Base-by-base conservation (phyloP, 257 asterid genomes). In the Perilla frutescens region DNA sequence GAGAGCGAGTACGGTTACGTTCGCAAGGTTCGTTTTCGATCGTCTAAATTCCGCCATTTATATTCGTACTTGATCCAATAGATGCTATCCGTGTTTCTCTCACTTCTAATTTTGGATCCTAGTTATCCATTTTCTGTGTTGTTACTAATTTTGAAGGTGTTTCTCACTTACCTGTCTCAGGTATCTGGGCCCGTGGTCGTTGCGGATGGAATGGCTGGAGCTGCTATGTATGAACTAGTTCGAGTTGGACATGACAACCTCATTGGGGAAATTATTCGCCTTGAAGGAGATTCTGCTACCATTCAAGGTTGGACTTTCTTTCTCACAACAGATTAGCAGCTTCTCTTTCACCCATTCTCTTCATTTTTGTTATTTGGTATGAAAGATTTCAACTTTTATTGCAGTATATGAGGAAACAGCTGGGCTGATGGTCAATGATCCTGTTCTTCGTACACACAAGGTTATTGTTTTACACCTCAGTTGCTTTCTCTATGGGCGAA, bases 151-250 rank as follows among this genome's bases (percentile, higher is more conserved):
- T 20, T 20, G 26, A 20, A 20, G 26, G 26, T 20, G 26, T 20
- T 20, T 20, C 26, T 20, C 26, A 20, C 26, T 20, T 20, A 20
- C 26, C 26, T 1, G 26, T 20, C 26, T 13, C 68, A 91, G 98
- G 98, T 94, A 4, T 94, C 97, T 63, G 97, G 98, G 48, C 99
- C 99, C 0, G 99, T 94, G 71, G 99, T 94, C 12, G 90, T 94
- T 79, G 99, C 99, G 47, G 99, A 94, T 87, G 99, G 97, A 77
- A 94, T 94, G 99, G 91, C 82, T 2, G 97, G 99, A 62, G 99
- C 99, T 84, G 97, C 99, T 77, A 94, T 94, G 99, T 94, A 94
- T 66, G 99, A 94, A 74, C 86, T 94, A 62, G 99, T 91, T 65
- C 97, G 99, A 56, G 99, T 94, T 59, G 97, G 97, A 26, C 93